phyloP scores from a whole-genome alignment of 2,329 filamentous ascomycete species.

The Trichophyton schoenleinii region DNA sequence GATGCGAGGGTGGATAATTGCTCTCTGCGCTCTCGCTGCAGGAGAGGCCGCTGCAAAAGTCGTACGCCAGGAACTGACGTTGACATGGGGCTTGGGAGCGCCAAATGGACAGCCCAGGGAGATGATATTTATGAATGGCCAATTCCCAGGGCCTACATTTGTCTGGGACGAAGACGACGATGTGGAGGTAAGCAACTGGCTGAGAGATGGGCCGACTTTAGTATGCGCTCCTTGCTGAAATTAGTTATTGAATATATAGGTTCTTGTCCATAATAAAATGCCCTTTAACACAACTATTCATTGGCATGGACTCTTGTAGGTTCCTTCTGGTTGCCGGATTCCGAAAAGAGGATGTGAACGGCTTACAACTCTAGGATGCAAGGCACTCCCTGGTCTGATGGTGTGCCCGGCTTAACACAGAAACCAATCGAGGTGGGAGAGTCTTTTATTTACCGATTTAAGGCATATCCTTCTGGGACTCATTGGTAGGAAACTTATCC shows the following conservation, averaged over 20 bases:
- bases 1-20: neutral
- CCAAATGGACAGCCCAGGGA: conserved; percentile 16
- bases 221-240: neutral
- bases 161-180: conserved; percentile 11
- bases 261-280: conserved; percentile 8
- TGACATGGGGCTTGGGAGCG: conserved; percentile 10
- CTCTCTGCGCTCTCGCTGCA: neutral
- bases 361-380: conserved; percentile 7
- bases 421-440: conserved; percentile 15
- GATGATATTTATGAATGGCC: conserved; percentile 13
- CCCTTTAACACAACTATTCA: conserved; percentile 13
- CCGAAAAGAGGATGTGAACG: neutral
- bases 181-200: conserved; percentile 7
- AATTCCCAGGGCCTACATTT: conserved; percentile 14
- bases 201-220: neutral
- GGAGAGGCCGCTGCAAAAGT: neutral
- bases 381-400: conserved; percentile 16
- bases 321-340: conserved; percentile 12
- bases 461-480: conserved; percentile 26
- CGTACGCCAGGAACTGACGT: neutral
- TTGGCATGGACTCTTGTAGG: conserved; percentile 15
- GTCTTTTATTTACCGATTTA: conserved; percentile 23
- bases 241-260: conserved; percentile 1
- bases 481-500: conserved; percentile 19
- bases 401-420: conserved; percentile 14